phyloP scores from a whole-genome alignment of 2,329 filamentous ascomycete species.

The Alternaria sp. region DNA sequence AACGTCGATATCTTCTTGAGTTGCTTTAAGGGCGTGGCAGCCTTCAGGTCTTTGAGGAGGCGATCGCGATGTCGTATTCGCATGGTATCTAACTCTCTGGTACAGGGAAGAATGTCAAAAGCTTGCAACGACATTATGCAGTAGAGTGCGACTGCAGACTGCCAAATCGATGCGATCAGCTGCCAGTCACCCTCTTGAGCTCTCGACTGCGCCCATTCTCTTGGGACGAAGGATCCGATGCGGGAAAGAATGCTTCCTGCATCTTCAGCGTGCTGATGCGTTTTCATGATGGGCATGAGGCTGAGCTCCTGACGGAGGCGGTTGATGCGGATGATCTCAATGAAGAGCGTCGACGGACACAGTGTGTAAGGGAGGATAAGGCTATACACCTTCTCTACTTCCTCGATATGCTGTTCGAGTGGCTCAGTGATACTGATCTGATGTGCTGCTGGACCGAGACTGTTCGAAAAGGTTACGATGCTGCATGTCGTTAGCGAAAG shows the following conservation, averaged over 20 bases:
- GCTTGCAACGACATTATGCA: neutral
- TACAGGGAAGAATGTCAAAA: neutral
- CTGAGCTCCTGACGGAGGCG: neutral
- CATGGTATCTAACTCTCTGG: neutral
- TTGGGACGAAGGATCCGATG: neutral
- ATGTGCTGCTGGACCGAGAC: neutral
- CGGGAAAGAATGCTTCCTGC: neutral
- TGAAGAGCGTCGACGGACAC: neutral
- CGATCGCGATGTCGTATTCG: neutral
- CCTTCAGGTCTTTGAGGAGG: neutral
- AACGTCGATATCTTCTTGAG: neutral
- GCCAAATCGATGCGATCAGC: neutral
- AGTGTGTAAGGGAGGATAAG: neutral
- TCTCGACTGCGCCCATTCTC: neutral
- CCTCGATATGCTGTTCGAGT: neutral
- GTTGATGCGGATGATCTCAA: neutral
- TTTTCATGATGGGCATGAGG: rapidly evolving
- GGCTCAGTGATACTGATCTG: neutral
- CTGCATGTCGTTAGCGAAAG: neutral
- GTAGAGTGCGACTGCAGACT: neutral
- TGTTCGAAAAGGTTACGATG: neutral
- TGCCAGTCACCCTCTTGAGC: neutral
- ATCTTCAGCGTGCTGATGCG: neutral
- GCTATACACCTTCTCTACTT: neutral
- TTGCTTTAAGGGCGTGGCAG: neutral